Conservation (phyloP, 805 yeast genomes). For the Barnettozyma vustinii region DNA sequence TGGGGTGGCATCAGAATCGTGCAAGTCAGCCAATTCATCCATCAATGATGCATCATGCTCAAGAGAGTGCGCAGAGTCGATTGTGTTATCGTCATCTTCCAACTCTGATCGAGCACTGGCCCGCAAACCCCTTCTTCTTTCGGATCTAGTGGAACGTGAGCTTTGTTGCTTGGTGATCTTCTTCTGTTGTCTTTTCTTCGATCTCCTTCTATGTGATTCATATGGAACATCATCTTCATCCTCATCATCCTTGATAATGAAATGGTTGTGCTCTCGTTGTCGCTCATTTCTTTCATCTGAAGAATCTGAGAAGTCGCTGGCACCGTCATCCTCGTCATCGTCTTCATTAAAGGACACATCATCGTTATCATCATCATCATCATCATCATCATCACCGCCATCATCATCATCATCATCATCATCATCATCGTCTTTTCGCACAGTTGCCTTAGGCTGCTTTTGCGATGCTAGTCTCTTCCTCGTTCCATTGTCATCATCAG, state of each 20-base stretch:
- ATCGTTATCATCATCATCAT: conserved; percentile 22
- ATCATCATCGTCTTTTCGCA: conserved; percentile 15
- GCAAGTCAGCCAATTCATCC: conserved; percentile 46
- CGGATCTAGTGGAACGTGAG: conserved; percentile 2
- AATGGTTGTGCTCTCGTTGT: conserved; percentile 19
- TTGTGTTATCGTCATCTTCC: not conserved
- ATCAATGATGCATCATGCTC: conserved; percentile 36
- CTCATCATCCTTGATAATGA: conserved; percentile 24
- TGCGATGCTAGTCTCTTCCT: conserved; percentile 6
- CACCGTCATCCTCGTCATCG: conserved; percentile 29
- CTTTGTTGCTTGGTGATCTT: not conserved
- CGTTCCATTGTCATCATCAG: conserved; percentile 3
- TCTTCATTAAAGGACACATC: conserved; percentile 32
- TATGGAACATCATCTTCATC: conserved; percentile 21
- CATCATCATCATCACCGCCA: conserved; percentile 33
- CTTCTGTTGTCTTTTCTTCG: conserved; percentile 6
- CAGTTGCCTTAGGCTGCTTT: conserved; percentile 10
- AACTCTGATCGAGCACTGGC: not conserved
- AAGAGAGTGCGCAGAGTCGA: conserved; percentile 8
- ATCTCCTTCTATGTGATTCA: conserved; percentile 12
- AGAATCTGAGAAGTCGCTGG: conserved; percentile 9
- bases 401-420: conserved; percentile 28
- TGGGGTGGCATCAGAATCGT: conserved; percentile 35
- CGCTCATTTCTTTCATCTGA: conserved; percentile 12
- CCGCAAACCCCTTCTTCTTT: conserved; percentile 21